Evolutionary conservation across 2,329 filamentous ascomycete species (phyloP).

Genomic region (Fusarium dimerum): DNA sequence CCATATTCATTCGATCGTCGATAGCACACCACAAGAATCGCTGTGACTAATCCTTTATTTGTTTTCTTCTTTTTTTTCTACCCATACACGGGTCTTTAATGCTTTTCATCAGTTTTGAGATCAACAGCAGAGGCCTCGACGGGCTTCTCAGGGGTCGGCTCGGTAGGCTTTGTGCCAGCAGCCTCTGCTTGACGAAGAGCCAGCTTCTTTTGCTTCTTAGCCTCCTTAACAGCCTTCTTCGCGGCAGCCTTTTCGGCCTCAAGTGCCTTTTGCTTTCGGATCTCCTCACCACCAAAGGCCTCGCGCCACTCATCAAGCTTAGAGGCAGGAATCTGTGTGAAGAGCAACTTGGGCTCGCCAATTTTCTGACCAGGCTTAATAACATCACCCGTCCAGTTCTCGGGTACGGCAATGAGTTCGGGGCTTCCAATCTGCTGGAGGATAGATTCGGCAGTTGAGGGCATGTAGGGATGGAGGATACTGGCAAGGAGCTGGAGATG

Average conservation of each 20-base stretch:
- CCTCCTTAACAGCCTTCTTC: constrained; percentile 52
- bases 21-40: too few species aligned
- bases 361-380: constrained; percentile 77
- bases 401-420: constrained; percentile 58
- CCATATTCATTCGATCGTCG: too few species aligned
- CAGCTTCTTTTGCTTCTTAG: constrained; percentile 48
- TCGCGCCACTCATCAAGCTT: constrained; percentile 84
- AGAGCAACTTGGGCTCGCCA: constrained; percentile 76
- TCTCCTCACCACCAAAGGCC: constrained; percentile 65
- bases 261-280: constrained; percentile 69
- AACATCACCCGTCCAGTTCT: constrained; percentile 62
- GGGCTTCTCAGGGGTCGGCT: constrained; percentile 11
- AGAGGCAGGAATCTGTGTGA: constrained; percentile 78
- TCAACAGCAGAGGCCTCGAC: constrained; percentile 22
- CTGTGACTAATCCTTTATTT: neutral
- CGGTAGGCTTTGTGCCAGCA: constrained; percentile 6
- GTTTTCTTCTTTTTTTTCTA: neutral
- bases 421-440: constrained; percentile 70
- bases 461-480: constrained; percentile 82
- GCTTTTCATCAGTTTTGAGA: constrained; percentile 18
- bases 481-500: constrained; percentile 79
- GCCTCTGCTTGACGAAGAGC: constrained; percentile 21
- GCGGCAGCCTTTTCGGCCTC: constrained; percentile 51
- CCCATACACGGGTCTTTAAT: constrained; percentile 7
- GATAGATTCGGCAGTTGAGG: constrained; percentile 73